Percentiles rank a stretch among this genome's conserved stretches.
phyloP scores from a whole-genome alignment of 306 rosid genomes.

The Acacia melanoxylon region DNA sequence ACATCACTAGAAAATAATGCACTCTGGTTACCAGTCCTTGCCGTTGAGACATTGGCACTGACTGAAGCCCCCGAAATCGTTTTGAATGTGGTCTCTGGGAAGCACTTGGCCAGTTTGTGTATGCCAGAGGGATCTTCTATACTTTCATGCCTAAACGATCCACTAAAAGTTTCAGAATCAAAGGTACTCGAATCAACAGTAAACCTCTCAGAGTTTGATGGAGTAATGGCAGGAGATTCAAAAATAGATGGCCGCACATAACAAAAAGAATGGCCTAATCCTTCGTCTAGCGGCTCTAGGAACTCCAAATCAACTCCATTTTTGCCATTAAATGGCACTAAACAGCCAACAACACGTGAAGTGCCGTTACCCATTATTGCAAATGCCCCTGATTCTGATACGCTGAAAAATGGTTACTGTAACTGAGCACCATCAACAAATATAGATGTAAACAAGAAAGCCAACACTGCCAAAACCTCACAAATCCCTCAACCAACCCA shows the following conservation, averaged over 20 bases:
- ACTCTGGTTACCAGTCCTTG: constrained; percentile 61
- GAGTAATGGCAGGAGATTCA: constrained; percentile 70
- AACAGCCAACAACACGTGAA: constrained; percentile 73
- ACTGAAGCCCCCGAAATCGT: constrained; percentile 70
- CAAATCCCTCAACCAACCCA: constrained; percentile 28
- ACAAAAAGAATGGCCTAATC: constrained; percentile 69
- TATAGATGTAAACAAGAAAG: constrained; percentile 14
- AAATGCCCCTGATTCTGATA: constrained; percentile 24
- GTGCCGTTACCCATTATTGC: constrained; percentile 66
- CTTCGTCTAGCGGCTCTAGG: constrained; percentile 64
- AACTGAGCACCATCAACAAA: constrained; percentile 33
- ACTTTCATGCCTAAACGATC: constrained; percentile 64
- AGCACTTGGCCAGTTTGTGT: constrained; percentile 40
- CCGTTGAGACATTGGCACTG: constrained; percentile 69
- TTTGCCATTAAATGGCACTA: constrained; percentile 55
- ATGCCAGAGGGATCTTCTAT: constrained; percentile 49
- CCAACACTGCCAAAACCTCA: constrained; percentile 24
- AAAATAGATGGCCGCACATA: constrained; percentile 64
- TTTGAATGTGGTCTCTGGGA: constrained; percentile 62
- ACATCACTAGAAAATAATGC: constrained; percentile 51
- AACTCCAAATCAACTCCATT: constrained; percentile 64
- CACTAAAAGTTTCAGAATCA: constrained; percentile 69
- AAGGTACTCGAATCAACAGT: constrained; percentile 69
- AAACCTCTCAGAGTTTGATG: constrained; percentile 63
- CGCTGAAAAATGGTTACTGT: constrained; percentile 20